Evolutionary conservation across 208 protist species (phyloP), one percentile per base, ranked within the genome.

Genomic region (Leishmania martiniquensis): DNA sequence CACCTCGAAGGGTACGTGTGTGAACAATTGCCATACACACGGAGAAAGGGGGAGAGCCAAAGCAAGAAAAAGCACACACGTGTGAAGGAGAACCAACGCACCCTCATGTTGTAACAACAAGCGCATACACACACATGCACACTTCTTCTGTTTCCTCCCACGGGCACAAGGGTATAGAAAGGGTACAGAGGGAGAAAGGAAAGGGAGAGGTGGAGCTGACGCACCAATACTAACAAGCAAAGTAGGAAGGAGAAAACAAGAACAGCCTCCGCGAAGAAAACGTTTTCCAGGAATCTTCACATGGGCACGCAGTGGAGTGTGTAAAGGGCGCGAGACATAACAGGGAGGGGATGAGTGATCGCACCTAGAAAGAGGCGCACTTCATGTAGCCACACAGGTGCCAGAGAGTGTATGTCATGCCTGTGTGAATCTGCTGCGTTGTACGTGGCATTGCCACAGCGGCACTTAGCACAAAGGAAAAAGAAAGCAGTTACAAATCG

Each of bases 361-460:
- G 39, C 15, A 68, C 47, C 47, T 34, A 22, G 47, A 68, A 39
- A 29, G 39, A 68, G 29, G 63, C 47, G 13, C 1, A 22, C 39
- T n/a, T 32, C 63, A 68, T 29, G 20, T 68, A 20, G 13, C 5
- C 37, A 68, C 39, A 49, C 63, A 68, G 22, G 63, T 72, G 67
- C 45, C 45, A 72, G 45, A 72, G 67, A 51, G 66, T n/a, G 66
- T 71, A 51, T 54, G 15, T 54, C 66, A 70, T 72, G 25, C 67
- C 67, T 57, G 47, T 72, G 67, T 72, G 45, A n/a, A 42, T 52
- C 29, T 72, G n/a, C 42, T 55, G 63, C 63, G 17, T 29, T 49
- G 17, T 49, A 68, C 63, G 32, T 45, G 63, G 22, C 20, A 29
- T 68, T 29, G 22, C 42, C 0, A 17, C 63, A 68, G 39, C 37